phyloP scores from a whole-genome alignment of 768 basidiomycete species.

The Hygrocybe coccinea region DNA sequence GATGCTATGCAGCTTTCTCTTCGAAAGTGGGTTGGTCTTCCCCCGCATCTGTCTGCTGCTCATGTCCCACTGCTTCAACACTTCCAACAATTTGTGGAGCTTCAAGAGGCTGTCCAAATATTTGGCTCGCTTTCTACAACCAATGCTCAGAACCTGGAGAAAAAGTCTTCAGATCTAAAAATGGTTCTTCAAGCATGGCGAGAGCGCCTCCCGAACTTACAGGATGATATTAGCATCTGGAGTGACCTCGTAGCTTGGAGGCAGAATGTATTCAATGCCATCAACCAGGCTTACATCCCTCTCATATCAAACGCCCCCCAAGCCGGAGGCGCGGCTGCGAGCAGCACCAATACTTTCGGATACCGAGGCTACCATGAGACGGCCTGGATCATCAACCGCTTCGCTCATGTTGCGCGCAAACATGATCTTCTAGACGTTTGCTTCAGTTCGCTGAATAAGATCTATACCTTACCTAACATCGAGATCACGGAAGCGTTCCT shows the following conservation, averaged over 20 bases:
- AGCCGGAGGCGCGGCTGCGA: constrained; percentile 44
- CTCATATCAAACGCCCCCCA: constrained; percentile 64
- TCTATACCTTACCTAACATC: constrained; percentile 98
- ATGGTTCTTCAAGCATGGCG: constrained; percentile 96
- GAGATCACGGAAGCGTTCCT: constrained; percentile 99
- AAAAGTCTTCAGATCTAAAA: constrained; percentile 92
- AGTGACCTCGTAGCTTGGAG: constrained; percentile 99
- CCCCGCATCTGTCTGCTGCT: constrained; percentile 79
- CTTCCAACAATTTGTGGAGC: constrained; percentile 98
- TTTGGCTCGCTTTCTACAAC: constrained; percentile 87
- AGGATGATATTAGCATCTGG: constrained; percentile 98
- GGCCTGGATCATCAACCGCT: constrained; percentile 99
- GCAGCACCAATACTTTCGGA: constrained; percentile 74
- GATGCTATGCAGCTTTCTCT: constrained; percentile 96
- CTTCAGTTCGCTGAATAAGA: constrained; percentile 90
- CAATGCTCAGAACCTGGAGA: constrained; percentile 83
- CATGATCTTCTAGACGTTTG: constrained; percentile 96
- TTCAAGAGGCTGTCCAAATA: constrained; percentile 92
- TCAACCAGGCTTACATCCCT: constrained; percentile 94
- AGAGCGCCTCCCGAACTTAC: constrained; percentile 89
- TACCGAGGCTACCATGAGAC: constrained; percentile 98
- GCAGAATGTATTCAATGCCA: constrained; percentile 95
- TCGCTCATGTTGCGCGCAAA: constrained; percentile 96
- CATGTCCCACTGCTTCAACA: constrained; percentile 94
- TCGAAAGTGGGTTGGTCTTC: constrained; percentile 91